A percentile compares a stretch with the other conserved stretches of the same genome.
phyloP scores from a whole-genome alignment of 2,329 filamentous ascomycete genomes.

The Mariannaea sp. region DNA sequence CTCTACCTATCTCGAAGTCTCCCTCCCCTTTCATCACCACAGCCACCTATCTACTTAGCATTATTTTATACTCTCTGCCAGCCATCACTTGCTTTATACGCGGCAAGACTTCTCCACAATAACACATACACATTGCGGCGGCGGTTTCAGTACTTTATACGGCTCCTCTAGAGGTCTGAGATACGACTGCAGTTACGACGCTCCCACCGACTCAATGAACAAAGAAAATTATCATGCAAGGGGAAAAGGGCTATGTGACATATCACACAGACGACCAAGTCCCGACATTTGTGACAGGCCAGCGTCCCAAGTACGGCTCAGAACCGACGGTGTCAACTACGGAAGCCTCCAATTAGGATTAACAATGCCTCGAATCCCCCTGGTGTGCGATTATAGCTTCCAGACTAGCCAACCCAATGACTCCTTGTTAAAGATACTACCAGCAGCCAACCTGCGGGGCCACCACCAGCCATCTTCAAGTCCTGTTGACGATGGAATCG shows the following conservation, averaged over 20 bases:
- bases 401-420: neutral
- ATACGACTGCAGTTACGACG: slow-evolving; percentile 6
- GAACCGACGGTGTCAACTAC: slow-evolving; percentile 2
- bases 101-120: too few species aligned
- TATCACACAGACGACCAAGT: neutral
- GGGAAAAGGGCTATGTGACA: neutral
- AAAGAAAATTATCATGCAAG: neutral
- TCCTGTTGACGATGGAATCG: neutral
- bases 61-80: too few species aligned
- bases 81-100: too few species aligned
- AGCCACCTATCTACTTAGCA: too few species aligned
- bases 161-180: neutral
- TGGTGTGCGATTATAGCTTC: neutral
- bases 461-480: neutral
- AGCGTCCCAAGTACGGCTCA: neutral
- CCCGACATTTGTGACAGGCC: slow-evolving; percentile 1
- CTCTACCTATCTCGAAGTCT: too few species aligned
- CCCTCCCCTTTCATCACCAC: too few species aligned
- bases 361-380: neutral
- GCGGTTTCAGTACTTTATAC: neutral
- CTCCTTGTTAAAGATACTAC: neutral
- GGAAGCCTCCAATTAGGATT: slow-evolving; percentile 8
- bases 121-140: too few species aligned
- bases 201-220: neutral
- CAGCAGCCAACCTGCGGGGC: too few species aligned